Evolutionary conservation across 2,329 filamentous ascomycete genomes (phyloP).

Genomic region (Zymoseptoria crescenta): DNA sequence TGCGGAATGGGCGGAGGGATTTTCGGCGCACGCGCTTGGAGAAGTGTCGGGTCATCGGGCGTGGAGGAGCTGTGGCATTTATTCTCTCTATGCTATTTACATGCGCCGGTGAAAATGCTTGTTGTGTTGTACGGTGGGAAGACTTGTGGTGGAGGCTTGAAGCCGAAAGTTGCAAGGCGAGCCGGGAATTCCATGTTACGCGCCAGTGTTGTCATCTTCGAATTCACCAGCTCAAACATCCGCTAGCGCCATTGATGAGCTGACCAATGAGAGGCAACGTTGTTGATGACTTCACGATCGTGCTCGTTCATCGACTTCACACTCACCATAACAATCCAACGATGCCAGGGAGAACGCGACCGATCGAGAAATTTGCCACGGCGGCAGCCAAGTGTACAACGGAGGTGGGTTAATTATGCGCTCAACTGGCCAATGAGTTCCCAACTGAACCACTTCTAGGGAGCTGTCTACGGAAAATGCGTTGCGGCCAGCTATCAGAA

Average conservation of each 20-base stretch:
- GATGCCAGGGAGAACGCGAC: conserved; percentile 46
- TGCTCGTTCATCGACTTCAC: neutral
- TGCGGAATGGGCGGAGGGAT: conserved; percentile 16
- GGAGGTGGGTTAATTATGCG: conserved; percentile 44
- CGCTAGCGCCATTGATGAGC: neutral
- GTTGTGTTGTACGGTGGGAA: neutral
- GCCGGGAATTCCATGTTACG: conserved; percentile 2
- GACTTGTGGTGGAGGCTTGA: neutral
- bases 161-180: conserved; percentile 1
- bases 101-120: conserved; percentile 3
- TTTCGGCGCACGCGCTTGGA: conserved; percentile 31
- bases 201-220: neutral
- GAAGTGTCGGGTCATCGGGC: conserved; percentile 29
- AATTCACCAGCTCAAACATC: neutral
- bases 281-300: neutral
- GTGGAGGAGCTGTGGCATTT: conserved; percentile 2
- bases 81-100: neutral
- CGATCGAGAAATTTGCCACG: conserved; percentile 61
- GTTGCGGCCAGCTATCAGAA: conserved; percentile 84
- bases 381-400: conserved; percentile 58
- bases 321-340: conserved; percentile 2
- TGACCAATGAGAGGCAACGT: neutral
- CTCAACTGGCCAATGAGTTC: neutral
- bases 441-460: conserved; percentile 44
- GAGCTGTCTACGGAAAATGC: conserved; percentile 81